Conservation (phyloP, 2,329 filamentous ascomycete genomes). For the Ceratocystis albifundus region DNA sequence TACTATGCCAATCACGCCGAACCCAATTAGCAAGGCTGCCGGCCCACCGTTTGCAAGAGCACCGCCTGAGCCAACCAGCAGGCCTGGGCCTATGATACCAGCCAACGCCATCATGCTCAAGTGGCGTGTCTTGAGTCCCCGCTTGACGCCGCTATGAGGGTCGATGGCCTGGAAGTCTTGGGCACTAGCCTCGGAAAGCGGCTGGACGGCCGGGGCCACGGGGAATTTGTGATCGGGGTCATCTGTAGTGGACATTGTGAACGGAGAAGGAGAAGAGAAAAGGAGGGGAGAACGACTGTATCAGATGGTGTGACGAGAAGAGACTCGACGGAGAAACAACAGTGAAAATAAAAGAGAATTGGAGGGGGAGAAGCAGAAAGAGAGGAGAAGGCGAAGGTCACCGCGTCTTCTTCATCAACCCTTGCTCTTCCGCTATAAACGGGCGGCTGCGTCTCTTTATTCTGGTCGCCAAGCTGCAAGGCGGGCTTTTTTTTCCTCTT, state of each 20-base stretch:
- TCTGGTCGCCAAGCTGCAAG: not conserved
- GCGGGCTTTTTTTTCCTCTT: not conserved
- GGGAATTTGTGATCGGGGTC: conserved; percentile 10
- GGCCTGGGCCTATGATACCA: conserved; percentile 55
- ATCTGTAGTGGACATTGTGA: conserved; percentile 1
- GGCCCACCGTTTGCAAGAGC: conserved; percentile 59
- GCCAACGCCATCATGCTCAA: conserved; percentile 55
- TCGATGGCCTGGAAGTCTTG: conserved; percentile 40
- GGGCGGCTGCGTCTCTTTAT: not conserved
- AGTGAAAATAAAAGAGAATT: not conserved
- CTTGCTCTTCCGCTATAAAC: not conserved
- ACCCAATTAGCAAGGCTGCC: conserved; percentile 60
- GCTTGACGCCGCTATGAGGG: conserved; percentile 53
- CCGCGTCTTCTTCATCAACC: not conserved
- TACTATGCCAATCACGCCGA: conserved; percentile 49
- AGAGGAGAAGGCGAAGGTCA: not conserved
- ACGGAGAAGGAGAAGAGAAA: not conserved
- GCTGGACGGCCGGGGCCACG: conserved; percentile 6
- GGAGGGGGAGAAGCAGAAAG: not conserved
- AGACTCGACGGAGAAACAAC: not conserved
- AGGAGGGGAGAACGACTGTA: not conserved
- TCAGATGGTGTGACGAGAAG: not conserved
- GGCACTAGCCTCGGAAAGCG: conserved; percentile 32
- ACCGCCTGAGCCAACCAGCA: conserved; percentile 60
- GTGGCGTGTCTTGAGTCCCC: conserved; percentile 57